Base-by-base conservation (phyloP, 176 grass and related monocot genomes). In the Secale cereale region DNA sequence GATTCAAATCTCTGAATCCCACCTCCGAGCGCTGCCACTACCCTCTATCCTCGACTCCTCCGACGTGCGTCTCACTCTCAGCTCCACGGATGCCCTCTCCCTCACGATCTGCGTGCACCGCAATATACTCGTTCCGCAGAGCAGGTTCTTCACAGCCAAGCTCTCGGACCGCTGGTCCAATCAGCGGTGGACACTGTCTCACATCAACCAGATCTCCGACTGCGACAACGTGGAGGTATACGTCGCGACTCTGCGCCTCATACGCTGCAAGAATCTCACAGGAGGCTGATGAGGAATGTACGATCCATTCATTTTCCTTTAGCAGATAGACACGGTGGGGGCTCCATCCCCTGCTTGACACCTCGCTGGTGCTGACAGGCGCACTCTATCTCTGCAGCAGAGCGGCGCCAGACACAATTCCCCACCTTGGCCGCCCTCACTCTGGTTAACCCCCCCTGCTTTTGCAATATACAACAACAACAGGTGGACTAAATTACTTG, bases 241-340 rank as follows among this genome's bases (percentile, higher is more conserved):
- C 66, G 86, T 90, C 52, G 95, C 95, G 83, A 95, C 95, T 19
- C 80, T 98, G 63, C 83, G 93, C 6, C 95, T 98, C 79, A 98
- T 98, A 93, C 93, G 93, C 80, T 98, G 95, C 83, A 93, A 93
- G 67, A 91, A 98, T 91, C 93, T 98, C 87, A 92, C 2, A 85
- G 93, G 35, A 85, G 92, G 82, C 91, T 98, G 31, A 98, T 98
- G 93, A 76, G 85, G 62, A 94, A 98, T 91, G 95, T 98, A 56
- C 12, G 40, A 8, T 14, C n/a, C 8, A 4, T 17, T 45, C 17
- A 2, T 70, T 54, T 20, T 62, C 35, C 32, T 13, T 45, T 45
- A 45, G 41, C 12, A 14, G 41, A 14, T 45, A 45, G 41, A 10
- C 41, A 45, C 41, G 41, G 41, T 3, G 3, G 8, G 12, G 12